Evolutionary conservation across 331 rosid genomes (phyloP).

Genomic region (Stylosanthes scabra): DNA sequence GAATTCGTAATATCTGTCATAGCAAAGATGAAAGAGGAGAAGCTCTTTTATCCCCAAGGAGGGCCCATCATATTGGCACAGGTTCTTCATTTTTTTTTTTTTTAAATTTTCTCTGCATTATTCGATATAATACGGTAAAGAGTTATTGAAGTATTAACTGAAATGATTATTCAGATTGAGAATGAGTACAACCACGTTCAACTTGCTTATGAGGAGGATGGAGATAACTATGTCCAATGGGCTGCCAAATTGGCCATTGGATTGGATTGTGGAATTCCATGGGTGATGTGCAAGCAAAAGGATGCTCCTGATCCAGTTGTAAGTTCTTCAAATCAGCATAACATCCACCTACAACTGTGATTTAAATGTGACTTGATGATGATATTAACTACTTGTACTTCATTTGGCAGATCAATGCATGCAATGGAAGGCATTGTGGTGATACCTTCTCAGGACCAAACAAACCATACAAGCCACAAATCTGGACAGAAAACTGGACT

Average conservation of each 20-base stretch:
- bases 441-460: conserved; percentile 93
- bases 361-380: not conserved
- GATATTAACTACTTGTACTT: not conserved
- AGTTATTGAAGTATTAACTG: not conserved
- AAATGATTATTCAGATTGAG: conserved; percentile 64
- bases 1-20: conserved; percentile 51
- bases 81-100: conserved; percentile 49
- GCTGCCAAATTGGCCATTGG: conserved; percentile 78
- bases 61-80: conserved; percentile 94
- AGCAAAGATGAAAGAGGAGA: conserved; percentile 54
- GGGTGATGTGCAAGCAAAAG: conserved; percentile 98
- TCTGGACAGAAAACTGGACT: conserved; percentile 99
- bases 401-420: conserved; percentile 72
- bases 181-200: conserved; percentile 89
- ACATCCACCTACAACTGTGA: not conserved
- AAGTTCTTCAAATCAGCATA: conserved; percentile 29
- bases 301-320: conserved; percentile 99
- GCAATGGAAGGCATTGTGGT: conserved; percentile 99
- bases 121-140: no score
- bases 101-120: not conserved
- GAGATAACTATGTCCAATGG: conserved; percentile 80
- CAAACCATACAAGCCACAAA: conserved; percentile 76
- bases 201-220: conserved; percentile 64
- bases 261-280: conserved; percentile 69
- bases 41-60: conserved; percentile 83